These are phyloP conservation scores for Dryas octopetala DNA, from an alignment of 306 rosid species.

Conservation along the genomic window DNA sequence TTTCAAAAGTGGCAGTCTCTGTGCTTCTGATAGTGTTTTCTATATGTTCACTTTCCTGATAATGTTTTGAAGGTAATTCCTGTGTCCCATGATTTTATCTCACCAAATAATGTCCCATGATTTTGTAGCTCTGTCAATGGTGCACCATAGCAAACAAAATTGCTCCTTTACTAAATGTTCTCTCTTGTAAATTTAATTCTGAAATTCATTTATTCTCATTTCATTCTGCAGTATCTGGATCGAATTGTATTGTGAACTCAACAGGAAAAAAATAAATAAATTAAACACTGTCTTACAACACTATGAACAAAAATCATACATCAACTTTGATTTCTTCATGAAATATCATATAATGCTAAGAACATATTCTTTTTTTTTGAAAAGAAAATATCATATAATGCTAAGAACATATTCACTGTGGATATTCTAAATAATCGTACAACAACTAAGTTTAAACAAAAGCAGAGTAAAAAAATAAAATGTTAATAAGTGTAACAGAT, in stretches of 20 bases:
- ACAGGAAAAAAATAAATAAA: not conserved
- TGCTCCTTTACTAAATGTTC: constrained; percentile 1
- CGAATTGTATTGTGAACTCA: not conserved
- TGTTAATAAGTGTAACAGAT: constrained; percentile 17
- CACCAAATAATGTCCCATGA: not conserved
- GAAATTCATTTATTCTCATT: not conserved
- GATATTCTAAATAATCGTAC: constrained; percentile 23
- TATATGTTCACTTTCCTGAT: constrained; percentile 24
- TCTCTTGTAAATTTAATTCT: not conserved
- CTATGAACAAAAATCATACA: constrained; percentile 11
- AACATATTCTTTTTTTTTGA: too few relatives aligned
- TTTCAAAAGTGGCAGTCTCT: constrained; percentile 26
- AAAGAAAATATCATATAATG: too few relatives aligned
- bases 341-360: constrained; percentile 29
- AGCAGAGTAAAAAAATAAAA: constrained; percentile 17
- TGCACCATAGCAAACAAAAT: not conserved
- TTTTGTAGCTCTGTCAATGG: not conserved
- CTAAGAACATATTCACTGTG: constrained; percentile 29
- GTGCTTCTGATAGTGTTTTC: constrained; percentile 36
- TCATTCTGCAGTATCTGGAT: not conserved
- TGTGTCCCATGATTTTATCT: constrained; percentile 5
- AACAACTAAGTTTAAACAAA: constrained; percentile 27
- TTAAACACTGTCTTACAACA: not conserved
- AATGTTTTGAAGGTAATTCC: not conserved
- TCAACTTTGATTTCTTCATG: constrained; percentile 23